These are phyloP conservation scores for Turnera subulata DNA, from an alignment of 345 rosid species.

Conservation along the genomic window DNA sequence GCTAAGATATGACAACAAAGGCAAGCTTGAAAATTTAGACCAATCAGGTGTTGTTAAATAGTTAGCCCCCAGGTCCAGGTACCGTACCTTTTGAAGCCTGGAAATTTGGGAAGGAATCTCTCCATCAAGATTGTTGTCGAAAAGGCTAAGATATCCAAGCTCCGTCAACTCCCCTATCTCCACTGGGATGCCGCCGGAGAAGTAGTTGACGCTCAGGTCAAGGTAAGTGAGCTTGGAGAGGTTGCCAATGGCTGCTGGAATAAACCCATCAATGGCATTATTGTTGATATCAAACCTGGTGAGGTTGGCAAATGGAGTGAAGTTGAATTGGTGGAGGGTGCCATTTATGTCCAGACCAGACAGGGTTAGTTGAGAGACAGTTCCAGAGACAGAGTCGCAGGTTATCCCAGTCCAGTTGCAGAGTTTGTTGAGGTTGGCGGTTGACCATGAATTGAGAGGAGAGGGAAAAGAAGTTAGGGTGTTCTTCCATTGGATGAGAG, in stretches of 20 bases:
- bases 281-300: constrained; percentile 32
- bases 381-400: constrained; percentile 28
- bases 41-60: constrained; percentile 45
- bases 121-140: constrained; percentile 46
- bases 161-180: constrained; percentile 35
- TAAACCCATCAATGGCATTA: constrained; percentile 24
- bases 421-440: constrained; percentile 37
- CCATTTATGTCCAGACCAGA: constrained; percentile 32
- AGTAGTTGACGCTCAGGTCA: constrained; percentile 40
- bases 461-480: constrained; percentile 25
- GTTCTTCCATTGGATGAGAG: constrained; percentile 58
- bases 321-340: constrained; percentile 39
- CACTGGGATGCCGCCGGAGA: constrained; percentile 32
- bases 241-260: constrained; percentile 34
- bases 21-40: constrained; percentile 49
- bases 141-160: constrained; percentile 37
- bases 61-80: constrained; percentile 55
- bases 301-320: constrained; percentile 44
- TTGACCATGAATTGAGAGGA: constrained; percentile 53
- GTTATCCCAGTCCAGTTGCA: constrained; percentile 60
- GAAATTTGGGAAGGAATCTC: constrained; percentile 40
- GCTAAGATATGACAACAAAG: constrained; percentile 45
- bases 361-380: constrained; percentile 38
- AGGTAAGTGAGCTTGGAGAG: constrained; percentile 36
- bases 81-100: constrained; percentile 42